Percentiles rank a stretch among this genome's conserved stretches.
Evolutionary conservation across 2,329 filamentous ascomycete species (phyloP).

Genomic region (Aspergillus calidoustus): DNA sequence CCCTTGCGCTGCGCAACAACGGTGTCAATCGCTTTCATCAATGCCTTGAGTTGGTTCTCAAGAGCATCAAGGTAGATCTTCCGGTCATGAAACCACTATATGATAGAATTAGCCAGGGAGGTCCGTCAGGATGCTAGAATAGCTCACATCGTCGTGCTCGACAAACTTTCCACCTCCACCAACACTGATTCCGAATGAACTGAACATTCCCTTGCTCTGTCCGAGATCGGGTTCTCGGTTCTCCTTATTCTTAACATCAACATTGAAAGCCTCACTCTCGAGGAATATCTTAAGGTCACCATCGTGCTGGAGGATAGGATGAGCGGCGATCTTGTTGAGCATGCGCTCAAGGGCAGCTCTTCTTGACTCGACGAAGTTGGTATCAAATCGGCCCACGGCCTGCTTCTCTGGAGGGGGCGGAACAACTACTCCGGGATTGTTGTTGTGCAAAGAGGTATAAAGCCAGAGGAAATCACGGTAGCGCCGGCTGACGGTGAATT

Average conservation of each 20-base stretch:
- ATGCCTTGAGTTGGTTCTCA: constrained; percentile 84
- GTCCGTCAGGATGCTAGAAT: background rate
- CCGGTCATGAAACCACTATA: constrained; percentile 94
- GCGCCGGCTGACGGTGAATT: constrained; percentile 90
- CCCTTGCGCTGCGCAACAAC: constrained; percentile 92
- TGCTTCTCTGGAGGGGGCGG: constrained; percentile 98
- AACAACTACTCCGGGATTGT: constrained; percentile 92
- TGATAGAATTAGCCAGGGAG: background rate
- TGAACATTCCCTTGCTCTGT: constrained; percentile 93
- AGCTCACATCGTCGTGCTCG: constrained; percentile 89
- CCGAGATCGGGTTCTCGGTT: constrained; percentile 81
- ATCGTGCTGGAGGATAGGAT: constrained; percentile 90
- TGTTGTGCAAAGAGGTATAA: constrained; percentile 90
- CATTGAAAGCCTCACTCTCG: constrained; percentile 93
- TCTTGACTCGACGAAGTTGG: constrained; percentile 92
- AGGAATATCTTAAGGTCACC: constrained; percentile 93
- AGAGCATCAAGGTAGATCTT: constrained; percentile 92
- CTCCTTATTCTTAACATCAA: constrained; percentile 98
- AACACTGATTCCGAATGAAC: constrained; percentile 78
- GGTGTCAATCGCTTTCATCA: constrained; percentile 91
- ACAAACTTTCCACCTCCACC: constrained; percentile 85
- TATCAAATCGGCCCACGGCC: constrained; percentile 92
- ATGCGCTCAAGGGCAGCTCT: constrained; percentile 93
- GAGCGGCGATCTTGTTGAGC: constrained; percentile 92
- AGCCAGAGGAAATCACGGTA: constrained; percentile 98